These are phyloP conservation scores for Aureobasidium vineae DNA, from an alignment of 2,329 filamentous ascomycete species.

Conservation along the genomic window DNA sequence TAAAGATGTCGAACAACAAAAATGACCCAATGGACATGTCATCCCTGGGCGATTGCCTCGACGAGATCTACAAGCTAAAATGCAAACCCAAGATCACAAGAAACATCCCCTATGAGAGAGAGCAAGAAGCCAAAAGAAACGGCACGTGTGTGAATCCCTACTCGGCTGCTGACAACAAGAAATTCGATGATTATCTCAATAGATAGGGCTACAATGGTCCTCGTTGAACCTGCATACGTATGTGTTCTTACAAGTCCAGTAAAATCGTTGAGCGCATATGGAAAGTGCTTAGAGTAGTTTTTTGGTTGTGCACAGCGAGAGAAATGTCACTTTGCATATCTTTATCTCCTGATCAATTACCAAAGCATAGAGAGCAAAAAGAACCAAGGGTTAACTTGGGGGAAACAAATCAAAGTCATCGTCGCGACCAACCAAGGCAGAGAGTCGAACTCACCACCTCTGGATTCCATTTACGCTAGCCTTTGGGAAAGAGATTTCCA, in stretches of 20 bases:
- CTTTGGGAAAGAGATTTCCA: too few species aligned
- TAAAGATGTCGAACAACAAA: not conserved
- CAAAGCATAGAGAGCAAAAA: too few species aligned
- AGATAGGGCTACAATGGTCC: not conserved
- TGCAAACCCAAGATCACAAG: not conserved
- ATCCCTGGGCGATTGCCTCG: not conserved
- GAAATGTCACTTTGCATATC: too few species aligned
- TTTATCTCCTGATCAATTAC: too few species aligned
- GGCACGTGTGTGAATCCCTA: not conserved
- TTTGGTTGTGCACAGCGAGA: too few species aligned
- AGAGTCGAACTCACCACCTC: too few species aligned
- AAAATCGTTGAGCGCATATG: too few species aligned
- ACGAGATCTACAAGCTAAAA: not conserved
- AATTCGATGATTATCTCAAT: not conserved
- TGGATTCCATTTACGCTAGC: too few species aligned
- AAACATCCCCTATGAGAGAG: not conserved
- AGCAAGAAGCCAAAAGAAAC: not conserved
- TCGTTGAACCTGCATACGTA: not conserved
- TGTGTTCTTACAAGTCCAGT: not conserved
- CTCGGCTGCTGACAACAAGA: not conserved
- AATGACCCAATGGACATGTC: not conserved
- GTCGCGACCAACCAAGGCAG: too few species aligned
- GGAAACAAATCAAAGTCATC: too few species aligned
- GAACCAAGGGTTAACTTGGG: too few species aligned
- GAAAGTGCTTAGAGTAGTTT: too few species aligned